phyloP scores from a whole-genome alignment of 331 rosid genomes.

The Arachis monticola region DNA sequence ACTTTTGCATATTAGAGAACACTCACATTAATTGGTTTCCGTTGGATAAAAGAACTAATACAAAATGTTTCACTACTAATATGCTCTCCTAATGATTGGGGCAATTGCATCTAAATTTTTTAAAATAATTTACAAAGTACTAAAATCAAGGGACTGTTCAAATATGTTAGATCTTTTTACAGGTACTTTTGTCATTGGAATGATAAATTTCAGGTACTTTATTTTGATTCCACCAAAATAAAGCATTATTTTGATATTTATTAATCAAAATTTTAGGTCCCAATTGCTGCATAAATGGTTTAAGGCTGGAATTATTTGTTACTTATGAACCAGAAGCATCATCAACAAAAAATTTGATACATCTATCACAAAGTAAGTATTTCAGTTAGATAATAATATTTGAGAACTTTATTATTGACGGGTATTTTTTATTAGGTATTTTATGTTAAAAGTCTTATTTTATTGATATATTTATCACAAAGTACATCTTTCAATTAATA shows the following conservation, averaged over 20 bases:
- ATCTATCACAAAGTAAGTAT: constrained; percentile 70
- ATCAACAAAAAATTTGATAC: constrained; percentile 75
- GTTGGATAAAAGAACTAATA: too few relatives aligned
- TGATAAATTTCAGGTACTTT: background rate
- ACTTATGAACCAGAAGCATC: constrained; percentile 70
- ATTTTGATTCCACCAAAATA: background rate
- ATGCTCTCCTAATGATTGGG: too few relatives aligned
- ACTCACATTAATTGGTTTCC: too few relatives aligned
- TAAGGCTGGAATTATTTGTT: constrained; percentile 43
- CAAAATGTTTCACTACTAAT: too few relatives aligned
- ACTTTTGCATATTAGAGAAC: too few relatives aligned
- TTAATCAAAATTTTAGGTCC: constrained; percentile 48
- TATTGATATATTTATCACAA: too few relatives aligned
- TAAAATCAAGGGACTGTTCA: constrained; percentile 46
- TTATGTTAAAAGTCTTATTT: background rate
- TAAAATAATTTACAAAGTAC: constrained; percentile 40
- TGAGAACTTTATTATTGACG: too few relatives aligned
- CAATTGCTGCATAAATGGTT: constrained; percentile 73
- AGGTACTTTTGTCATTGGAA: constrained; percentile 42
- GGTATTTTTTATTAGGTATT: background rate
- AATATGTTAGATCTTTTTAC: constrained; percentile 50
- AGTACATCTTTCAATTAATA: too few relatives aligned
- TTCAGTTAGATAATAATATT: too few relatives aligned
- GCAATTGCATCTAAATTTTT: too few relatives aligned
- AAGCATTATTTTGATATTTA: background rate